A percentile compares a stretch with the other conserved stretches of the same genome.
phyloP scores from a whole-genome alignment of 2,329 filamentous ascomycete species.

The Neofusicoccum cordaticola region DNA sequence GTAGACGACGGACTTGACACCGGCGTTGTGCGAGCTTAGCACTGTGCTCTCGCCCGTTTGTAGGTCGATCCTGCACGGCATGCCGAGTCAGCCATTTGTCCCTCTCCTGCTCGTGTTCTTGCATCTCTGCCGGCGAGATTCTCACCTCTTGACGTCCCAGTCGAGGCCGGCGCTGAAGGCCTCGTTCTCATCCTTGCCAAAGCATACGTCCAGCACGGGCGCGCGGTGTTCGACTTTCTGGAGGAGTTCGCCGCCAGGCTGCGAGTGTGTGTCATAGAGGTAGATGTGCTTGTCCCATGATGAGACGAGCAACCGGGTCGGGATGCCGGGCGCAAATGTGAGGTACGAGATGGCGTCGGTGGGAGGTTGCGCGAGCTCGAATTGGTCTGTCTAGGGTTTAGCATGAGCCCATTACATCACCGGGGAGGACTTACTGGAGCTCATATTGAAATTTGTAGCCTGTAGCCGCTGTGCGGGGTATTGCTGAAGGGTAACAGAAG shows the following conservation, averaged over 20 bases:
- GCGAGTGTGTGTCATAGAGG: slow-evolving; percentile 71
- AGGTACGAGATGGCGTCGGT: slow-evolving; percentile 84
- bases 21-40: slow-evolving; percentile 73
- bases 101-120: not conserved
- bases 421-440: slow-evolving; percentile 13
- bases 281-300: slow-evolving; percentile 95
- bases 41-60: slow-evolving; percentile 68
- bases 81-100: slow-evolving; percentile 18
- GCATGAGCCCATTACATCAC: not conserved
- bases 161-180: slow-evolving; percentile 86
- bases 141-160: slow-evolving; percentile 74
- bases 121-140: not conserved
- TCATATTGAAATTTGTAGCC: slow-evolving; percentile 14
- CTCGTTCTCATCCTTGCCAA: slow-evolving; percentile 76
- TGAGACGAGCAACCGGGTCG: slow-evolving; percentile 76
- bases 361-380: slow-evolving; percentile 78
- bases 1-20: slow-evolving; percentile 82
- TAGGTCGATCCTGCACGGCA: slow-evolving; percentile 61
- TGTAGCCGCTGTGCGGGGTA: slow-evolving; percentile 18
- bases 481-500: not conserved
- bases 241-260: slow-evolving; percentile 62
- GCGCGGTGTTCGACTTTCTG: slow-evolving; percentile 76
- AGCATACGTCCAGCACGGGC: slow-evolving; percentile 88
- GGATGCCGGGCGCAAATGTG: slow-evolving; percentile 76
- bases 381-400: slow-evolving; percentile 52